Percentiles rank a stretch among this genome's conserved stretches.
phyloP scores from a whole-genome alignment of 768 basidiomycete genomes.

The Suillus subaureus region DNA sequence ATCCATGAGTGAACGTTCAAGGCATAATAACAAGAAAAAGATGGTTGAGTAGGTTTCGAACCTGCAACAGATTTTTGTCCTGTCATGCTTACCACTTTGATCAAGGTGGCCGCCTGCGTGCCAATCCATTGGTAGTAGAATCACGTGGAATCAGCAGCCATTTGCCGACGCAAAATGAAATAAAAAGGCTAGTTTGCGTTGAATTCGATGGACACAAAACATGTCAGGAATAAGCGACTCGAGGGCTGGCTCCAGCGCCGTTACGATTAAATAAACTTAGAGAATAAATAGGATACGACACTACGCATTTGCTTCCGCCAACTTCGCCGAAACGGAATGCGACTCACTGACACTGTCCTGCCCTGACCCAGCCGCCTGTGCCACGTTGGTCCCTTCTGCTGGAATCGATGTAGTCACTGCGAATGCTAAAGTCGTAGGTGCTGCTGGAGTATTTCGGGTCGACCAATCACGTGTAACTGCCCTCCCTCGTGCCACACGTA shows the following conservation, averaged over 20 bases:
- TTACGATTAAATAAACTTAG: not conserved
- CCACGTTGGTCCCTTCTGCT: not conserved
- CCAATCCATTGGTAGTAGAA: too few species aligned
- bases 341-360: not conserved
- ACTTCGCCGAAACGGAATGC: not conserved
- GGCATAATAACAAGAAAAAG: too few species aligned
- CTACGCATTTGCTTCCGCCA: not conserved
- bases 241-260: too few species aligned
- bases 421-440: not conserved
- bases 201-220: too few species aligned
- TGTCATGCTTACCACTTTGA: too few species aligned
- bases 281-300: not conserved
- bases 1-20: too few species aligned
- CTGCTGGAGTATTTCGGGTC: not conserved
- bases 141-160: too few species aligned
- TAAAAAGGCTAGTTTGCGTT: too few species aligned
- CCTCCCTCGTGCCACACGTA: not conserved
- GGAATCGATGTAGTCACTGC: not conserved
- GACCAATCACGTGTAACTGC: not conserved
- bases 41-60: too few species aligned
- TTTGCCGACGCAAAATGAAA: not conserved
- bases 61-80: too few species aligned
- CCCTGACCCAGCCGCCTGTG: not conserved
- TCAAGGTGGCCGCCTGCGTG: too few species aligned
- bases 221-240: too few species aligned